Conservation (phyloP, 495 filamentous ascomycete species). For the Parathielavia hyrcaniae region DNA sequence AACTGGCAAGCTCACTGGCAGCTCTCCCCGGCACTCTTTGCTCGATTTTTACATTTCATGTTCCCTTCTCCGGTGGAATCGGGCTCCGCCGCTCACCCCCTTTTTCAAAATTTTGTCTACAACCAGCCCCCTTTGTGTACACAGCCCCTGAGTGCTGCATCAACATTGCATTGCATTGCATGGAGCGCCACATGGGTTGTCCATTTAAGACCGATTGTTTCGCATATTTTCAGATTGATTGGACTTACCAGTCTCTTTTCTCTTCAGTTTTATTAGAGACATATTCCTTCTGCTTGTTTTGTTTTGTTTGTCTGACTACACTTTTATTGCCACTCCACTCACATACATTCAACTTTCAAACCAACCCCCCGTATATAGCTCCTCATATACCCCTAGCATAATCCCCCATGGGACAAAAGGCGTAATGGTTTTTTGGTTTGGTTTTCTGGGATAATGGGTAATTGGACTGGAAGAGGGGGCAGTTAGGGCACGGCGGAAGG, state of each 20-base stretch:
- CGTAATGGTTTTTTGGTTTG: conserved; percentile 2
- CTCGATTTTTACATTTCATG: not conserved
- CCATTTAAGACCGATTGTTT: too few relatives aligned
- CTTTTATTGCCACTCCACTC: not conserved
- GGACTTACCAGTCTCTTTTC: not conserved
- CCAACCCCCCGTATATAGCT: conserved; percentile 4
- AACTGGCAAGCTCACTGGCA: not conserved
- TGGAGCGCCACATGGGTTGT: too few relatives aligned
- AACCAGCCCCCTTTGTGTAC: not conserved
- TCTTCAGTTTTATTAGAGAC: not conserved
- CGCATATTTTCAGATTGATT: too few relatives aligned
- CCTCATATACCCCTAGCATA: conserved; percentile 8
- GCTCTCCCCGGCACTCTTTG: not conserved
- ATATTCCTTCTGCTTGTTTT: not conserved
- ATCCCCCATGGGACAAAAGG: not conserved
- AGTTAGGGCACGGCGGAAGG: not conserved
- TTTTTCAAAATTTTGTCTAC: not conserved
- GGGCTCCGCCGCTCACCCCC: too few relatives aligned
- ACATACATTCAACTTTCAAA: not conserved
- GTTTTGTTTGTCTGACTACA: too few relatives aligned
- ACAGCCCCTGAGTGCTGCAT: not conserved
- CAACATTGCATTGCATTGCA: too few relatives aligned
- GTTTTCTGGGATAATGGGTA: not conserved
- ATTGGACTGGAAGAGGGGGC: not conserved
- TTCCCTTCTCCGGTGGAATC: not conserved